A percentile compares a stretch with the other conserved stretches of the same genome.
Conservation (phyloP, 331 rosid genomes). For the Pyracantha coccinea region DNA sequence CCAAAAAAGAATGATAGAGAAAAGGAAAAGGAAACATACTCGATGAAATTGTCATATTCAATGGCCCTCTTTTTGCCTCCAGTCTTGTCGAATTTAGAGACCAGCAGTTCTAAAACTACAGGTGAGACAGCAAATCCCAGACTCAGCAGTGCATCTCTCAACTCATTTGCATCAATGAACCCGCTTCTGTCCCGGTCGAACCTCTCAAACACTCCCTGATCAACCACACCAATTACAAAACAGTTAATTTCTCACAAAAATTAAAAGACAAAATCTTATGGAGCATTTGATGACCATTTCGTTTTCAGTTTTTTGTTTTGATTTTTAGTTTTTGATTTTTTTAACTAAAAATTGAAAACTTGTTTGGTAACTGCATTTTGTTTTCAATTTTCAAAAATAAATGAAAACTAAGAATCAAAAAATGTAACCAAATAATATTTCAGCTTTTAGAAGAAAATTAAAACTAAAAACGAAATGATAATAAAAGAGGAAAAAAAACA, state of each 20-base stretch:
- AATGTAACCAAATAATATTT: too few species aligned
- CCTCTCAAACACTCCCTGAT: conserved; percentile 73
- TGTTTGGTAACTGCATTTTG: too few species aligned
- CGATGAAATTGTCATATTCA: conserved; percentile 94
- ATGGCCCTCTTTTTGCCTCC: conserved; percentile 78
- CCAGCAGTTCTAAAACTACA: conserved; percentile 67
- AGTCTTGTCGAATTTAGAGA: conserved; percentile 85
- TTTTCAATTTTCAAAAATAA: too few species aligned
- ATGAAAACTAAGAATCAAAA: too few species aligned
- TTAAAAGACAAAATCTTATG: background rate
- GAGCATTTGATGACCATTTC: too few species aligned
- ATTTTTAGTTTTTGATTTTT: too few species aligned
- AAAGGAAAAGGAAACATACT: conserved; percentile 31
- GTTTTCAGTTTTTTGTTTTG: too few species aligned
- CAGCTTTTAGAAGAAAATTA: too few species aligned
- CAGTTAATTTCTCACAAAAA: background rate
- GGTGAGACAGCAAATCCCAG: conserved; percentile 83
- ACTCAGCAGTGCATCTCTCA: conserved; percentile 82
- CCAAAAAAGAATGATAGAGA: background rate
- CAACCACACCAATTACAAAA: background rate
- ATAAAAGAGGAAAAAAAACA: too few species aligned
- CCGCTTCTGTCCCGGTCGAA: conserved; percentile 91
- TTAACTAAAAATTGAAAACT: too few species aligned
- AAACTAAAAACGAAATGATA: too few species aligned
- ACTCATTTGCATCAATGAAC: conserved; percentile 54